phyloP scores from a whole-genome alignment of 1,284 basidiomycete species.

The Austroboletus niveus region DNA sequence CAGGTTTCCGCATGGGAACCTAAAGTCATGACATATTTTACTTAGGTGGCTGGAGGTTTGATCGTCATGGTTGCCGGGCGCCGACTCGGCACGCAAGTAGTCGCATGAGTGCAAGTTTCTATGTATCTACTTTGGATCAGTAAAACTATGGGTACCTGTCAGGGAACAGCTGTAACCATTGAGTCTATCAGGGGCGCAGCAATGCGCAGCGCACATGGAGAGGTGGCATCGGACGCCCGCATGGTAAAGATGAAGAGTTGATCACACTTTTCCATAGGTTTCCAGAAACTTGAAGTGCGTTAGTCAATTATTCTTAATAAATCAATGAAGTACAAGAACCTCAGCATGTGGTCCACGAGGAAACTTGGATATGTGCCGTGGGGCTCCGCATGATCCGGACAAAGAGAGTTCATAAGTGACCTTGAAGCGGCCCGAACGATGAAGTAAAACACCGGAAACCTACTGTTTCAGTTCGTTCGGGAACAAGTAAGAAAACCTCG shows the following conservation, averaged over 20 bases:
- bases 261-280: too few species aligned
- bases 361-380: too few species aligned
- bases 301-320: neutral
- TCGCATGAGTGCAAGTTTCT: constrained; percentile 8
- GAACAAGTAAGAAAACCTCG: neutral
- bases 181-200: neutral
- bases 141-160: neutral
- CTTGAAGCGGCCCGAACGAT: neutral
- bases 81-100: neutral
- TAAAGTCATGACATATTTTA: constrained; percentile 9
- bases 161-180: neutral
- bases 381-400: neutral
- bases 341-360: neutral
- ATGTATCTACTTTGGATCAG: neutral
- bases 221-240: neutral
- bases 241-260: neutral
- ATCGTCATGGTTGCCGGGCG: neutral
- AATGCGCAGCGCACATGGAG: neutral
- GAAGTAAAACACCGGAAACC: neutral
- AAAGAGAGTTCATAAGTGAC: neutral
- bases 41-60: neutral
- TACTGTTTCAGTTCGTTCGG: neutral
- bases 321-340: neutral
- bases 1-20: constrained; percentile 1
- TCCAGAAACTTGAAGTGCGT: neutral